A percentile compares a stretch with the other conserved stretches of the same genome.
These are phyloP conservation scores for Hypoxylon cercidicola DNA, from an alignment of 495 filamentous ascomycete species.

Conservation along the genomic window DNA sequence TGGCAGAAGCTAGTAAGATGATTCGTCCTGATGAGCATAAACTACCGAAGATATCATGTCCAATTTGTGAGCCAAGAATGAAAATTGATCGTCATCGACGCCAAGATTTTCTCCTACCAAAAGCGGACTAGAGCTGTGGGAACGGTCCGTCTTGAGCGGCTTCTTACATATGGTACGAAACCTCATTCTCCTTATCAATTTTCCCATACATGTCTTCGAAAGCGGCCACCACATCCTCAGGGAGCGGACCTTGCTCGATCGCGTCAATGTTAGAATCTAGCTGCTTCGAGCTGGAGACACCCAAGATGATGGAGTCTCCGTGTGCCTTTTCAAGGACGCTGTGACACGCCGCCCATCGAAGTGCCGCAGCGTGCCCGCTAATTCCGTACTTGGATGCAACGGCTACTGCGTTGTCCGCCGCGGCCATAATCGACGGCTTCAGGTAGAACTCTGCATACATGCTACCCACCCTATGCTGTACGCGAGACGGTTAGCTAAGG, in stretches of 20 bases:
- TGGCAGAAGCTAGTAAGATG: too few species aligned
- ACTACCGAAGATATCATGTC: too few species aligned
- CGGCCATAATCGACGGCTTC: constrained; percentile 32
- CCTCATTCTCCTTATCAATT: constrained; percentile 41
- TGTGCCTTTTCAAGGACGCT: constrained; percentile 41
- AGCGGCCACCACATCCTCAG: constrained; percentile 59
- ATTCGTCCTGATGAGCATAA: too few species aligned
- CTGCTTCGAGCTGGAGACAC: constrained; percentile 61
- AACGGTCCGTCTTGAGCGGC: too few species aligned
- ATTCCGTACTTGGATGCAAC: constrained; percentile 43
- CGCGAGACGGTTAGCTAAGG: too few species aligned
- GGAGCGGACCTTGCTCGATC: constrained; percentile 66
- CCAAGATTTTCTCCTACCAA: too few species aligned
- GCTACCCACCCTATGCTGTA: constrained; percentile 33
- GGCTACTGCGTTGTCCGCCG: constrained; percentile 16
- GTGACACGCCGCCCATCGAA: constrained; percentile 55
- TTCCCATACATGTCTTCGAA: constrained; percentile 59
- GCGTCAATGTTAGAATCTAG: constrained; percentile 63
- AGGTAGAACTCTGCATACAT: constrained; percentile 28
- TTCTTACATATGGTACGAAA: constrained; percentile 27
- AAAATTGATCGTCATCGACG: too few species aligned
- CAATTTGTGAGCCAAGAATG: too few species aligned
- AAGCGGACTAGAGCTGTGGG: too few species aligned
- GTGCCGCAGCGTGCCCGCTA: constrained; percentile 49
- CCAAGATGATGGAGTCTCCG: constrained; percentile 65